Evolutionary conservation across 192 early-diverging fungal species (phyloP), one percentile per base, ranked within the genome.

Genomic region (Piromyces sp.): DNA sequence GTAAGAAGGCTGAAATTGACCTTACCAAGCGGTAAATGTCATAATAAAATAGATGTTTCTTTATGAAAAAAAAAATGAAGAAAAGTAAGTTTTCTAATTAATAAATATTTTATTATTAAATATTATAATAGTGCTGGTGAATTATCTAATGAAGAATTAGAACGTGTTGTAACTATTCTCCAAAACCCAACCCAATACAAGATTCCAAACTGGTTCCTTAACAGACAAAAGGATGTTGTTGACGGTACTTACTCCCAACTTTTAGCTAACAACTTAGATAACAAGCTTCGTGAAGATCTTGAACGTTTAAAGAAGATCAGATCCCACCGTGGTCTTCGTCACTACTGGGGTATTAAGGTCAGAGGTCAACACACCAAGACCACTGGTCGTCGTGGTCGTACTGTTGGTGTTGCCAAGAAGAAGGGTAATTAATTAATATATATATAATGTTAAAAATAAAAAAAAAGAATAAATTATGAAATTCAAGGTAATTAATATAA

Each of bases 351-450:
- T 89, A 88, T 99, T 88, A 95, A 95, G 92, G 97, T 99, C 85
- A 94, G 97, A 91, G 97, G 97, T 91, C 97, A 99, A 89, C 97
- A 99, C 93, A 97, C 97, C 90, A 99, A 99, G 92, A 99, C 96
- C 88, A 99, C 96, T 80, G 96, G 97, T 88, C 94, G 97, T 85
- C 92, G 94, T 83, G 97, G 97, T 86, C 90, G 95, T 87, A 94
- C 93, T 84, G 95, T 99, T 87, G 96, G 95, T 96, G 95, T 96
- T 86, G 92, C 95, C 91, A 98, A 97, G 94, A 99, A 97, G 96
- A 97, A 97, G 88, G 90, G 90, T 87, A 38, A 38, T 13, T 38
- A 38, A 38, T 14, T n/a, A n/a, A n/a, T n/a, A n/a, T n/a, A n/a
- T n/a, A n/a, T n/a, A n/a, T n/a, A n/a, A n/a, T n/a, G n/a, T n/a